A percentile compares a stretch with the other conserved stretches of the same genome.
phyloP scores from a whole-genome alignment of 495 filamentous ascomycete genomes.

The Thermothielavioides terrestris region DNA sequence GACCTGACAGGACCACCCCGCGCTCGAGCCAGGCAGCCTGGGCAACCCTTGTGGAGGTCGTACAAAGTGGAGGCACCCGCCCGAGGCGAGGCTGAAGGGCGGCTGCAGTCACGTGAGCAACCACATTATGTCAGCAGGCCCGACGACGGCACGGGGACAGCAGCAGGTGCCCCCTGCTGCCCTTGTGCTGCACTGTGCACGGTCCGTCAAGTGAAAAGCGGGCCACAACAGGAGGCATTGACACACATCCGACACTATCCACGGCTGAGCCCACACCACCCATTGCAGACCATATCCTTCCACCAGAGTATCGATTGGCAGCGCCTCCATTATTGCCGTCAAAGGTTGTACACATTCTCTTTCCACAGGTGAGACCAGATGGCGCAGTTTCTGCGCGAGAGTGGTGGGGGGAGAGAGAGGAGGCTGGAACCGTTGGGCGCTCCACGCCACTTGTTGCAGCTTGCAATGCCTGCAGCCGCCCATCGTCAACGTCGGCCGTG shows the following conservation, averaged over 20 bases:
- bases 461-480: not conserved
- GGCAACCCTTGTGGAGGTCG: too few relatives aligned
- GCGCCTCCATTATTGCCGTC: constrained; percentile 19
- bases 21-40: too few relatives aligned
- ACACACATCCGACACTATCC: constrained; percentile 1
- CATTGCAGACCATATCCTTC: constrained; percentile 24
- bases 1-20: too few relatives aligned
- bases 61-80: too few relatives aligned
- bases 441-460: not conserved
- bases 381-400: not conserved
- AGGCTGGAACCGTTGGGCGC: not conserved
- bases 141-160: too few relatives aligned
- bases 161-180: too few relatives aligned
- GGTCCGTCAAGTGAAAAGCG: too few relatives aligned
- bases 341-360: constrained; percentile 20
- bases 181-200: too few relatives aligned
- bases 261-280: not conserved
- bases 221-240: constrained; percentile 17
- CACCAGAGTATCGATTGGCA: constrained; percentile 26
- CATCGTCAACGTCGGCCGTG: not conserved
- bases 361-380: constrained; percentile 16
- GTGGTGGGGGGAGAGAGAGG: not conserved
- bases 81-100: too few relatives aligned
- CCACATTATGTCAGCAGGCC: too few relatives aligned
- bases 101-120: too few relatives aligned